These are phyloP conservation scores for Ophiocordyceps camponoti-saundersi DNA, from an alignment of 2,329 filamentous ascomycete genomes.

Conservation along the genomic window DNA sequence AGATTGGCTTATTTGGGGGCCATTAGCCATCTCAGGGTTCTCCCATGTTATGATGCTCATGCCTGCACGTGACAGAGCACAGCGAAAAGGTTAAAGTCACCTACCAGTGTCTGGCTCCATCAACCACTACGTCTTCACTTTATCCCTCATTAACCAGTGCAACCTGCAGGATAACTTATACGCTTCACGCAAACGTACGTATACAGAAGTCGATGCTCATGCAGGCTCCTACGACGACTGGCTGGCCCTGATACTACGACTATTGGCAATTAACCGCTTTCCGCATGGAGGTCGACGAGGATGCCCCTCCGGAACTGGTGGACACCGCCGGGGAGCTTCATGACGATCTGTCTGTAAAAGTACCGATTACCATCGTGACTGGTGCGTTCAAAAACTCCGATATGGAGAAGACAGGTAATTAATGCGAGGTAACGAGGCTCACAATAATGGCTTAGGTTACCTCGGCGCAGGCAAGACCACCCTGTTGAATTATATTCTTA, in stretches of 20 bases:
- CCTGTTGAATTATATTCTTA: conserved; percentile 87
- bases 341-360: conserved; percentile 42
- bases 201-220: neutral
- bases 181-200: neutral
- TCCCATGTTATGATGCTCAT: too few species aligned
- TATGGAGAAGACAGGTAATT: neutral
- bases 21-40: too few species aligned
- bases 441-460: conserved; percentile 45
- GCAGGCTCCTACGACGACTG: neutral
- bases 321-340: conserved; percentile 21
- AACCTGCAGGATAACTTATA: too few species aligned
- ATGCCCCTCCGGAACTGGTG: conserved; percentile 48
- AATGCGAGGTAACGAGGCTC: neutral
- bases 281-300: conserved; percentile 47
- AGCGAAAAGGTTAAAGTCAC: too few species aligned
- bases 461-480: conserved; percentile 93
- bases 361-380: conserved; percentile 74
- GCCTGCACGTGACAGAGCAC: too few species aligned
- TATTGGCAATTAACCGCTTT: neutral
- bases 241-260: neutral
- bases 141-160: too few species aligned
- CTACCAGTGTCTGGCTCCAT: too few species aligned
- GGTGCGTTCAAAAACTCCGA: conserved; percentile 24
- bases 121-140: too few species aligned
- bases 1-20: too few species aligned